A percentile compares a stretch with the other conserved stretches of the same genome.
Evolutionary conservation across 2,329 filamentous ascomycete genomes (phyloP).

Genomic region (Aspergillus versicolor): DNA sequence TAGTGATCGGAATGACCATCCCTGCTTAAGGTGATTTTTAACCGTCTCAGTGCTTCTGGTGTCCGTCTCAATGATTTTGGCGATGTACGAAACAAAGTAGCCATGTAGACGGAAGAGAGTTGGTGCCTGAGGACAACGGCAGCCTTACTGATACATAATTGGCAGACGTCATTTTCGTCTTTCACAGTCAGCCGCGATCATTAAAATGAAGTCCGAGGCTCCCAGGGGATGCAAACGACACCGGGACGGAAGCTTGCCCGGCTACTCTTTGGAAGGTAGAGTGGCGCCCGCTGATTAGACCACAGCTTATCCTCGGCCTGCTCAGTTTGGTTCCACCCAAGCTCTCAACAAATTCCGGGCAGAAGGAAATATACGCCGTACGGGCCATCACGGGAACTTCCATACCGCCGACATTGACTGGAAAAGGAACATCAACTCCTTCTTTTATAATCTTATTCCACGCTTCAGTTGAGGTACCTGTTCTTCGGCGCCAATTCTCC

Average conservation of each 20-base stretch:
- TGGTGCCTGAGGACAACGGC: too few species aligned
- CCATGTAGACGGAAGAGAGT: too few species aligned
- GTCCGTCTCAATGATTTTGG: too few species aligned
- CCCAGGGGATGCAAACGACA: background rate
- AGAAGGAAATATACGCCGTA: conserved; percentile 49
- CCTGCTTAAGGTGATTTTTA: too few species aligned
- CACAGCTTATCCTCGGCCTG: conserved; percentile 8
- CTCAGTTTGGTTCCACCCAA: conserved; percentile 15
- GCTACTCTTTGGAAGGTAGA: background rate
- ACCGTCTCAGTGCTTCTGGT: too few species aligned
- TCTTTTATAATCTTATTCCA: conserved; percentile 14
- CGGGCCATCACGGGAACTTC: conserved; percentile 40
- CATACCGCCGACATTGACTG: conserved; percentile 22
- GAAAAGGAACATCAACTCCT: conserved; percentile 4
- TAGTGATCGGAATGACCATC: background rate
- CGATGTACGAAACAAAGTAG: too few species aligned
- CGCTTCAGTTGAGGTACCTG: conserved; percentile 18
- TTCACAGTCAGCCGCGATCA: background rate
- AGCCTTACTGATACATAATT: background rate
- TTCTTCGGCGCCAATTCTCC: conserved; percentile 12
- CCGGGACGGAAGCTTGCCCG: background rate
- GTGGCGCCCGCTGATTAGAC: background rate
- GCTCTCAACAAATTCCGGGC: conserved; percentile 28
- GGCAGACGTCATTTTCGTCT: conserved; percentile 1
- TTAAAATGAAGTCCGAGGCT: background rate